Evolutionary conservation across 495 filamentous ascomycete genomes (phyloP), one percentile per base, ranked within the genome.

Genomic region (Cryomyces minteri): DNA sequence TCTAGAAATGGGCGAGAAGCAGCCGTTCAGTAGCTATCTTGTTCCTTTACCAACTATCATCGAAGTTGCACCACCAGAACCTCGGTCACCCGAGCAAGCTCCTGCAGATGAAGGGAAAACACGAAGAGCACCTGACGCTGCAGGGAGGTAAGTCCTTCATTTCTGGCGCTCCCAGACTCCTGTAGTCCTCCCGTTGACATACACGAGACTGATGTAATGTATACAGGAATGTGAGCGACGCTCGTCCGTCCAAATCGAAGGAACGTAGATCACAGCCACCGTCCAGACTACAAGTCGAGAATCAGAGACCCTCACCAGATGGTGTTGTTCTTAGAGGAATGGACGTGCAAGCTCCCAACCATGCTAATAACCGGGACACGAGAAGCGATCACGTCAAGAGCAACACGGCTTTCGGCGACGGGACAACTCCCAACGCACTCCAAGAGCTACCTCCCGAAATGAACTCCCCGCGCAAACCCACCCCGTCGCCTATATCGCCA

Each of bases 1-100:
- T 52, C 74, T 95, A n/a, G 60, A 64, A 41, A 56, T 53, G 33
- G 71, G 71, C n/a, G 62, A 68, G 45, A 67, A 57, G 50, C 67
- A 73, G 42, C 56, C 67, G 10, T 73, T 76, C 39, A 62, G 51
- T n/a, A 36, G 45, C 6, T 56, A 58, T 46, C 38, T 46, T 11
- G 25, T 46, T 18, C 18, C 37, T 37, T 9, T 12, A 12, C 40
- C 11, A 41, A 9, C 1, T 1, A 12, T n/a, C 9, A 29, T 2
- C n/a, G 25, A 30, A 9, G 4, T 9, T 14, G 40, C 2, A n/a
- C 28, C 25, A 8, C 11, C 8, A 41, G 25, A 30, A 41, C 18
- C 18, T 25, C 18, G 18, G 18, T 25, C 18, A 25, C 18, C 18
- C 2, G 10, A 41, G 8, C 0, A 4, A 8, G 10, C 40, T 41